Conservation (phyloP, 106 monocot genomes). For the Xerophyta viscosa region DNA sequence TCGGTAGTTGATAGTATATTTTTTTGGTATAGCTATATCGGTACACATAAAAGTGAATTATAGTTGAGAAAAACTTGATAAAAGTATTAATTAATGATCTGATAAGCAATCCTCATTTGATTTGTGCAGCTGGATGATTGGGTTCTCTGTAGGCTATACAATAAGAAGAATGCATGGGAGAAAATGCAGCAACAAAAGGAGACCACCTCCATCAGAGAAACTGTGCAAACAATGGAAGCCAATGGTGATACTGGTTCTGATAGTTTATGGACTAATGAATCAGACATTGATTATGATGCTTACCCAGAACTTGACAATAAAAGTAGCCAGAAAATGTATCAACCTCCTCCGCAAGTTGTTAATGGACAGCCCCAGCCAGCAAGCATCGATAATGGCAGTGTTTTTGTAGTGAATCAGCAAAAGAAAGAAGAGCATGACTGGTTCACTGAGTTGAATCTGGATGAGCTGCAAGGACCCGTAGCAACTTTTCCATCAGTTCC, state of each 20-base stretch:
- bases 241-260: conserved; percentile 33
- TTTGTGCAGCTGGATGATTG: conserved; percentile 30
- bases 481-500: conserved; percentile 9
- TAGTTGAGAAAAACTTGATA: too few species aligned
- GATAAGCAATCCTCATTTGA: background rate
- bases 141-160: conserved; percentile 36
- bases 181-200: conserved; percentile 10
- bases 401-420: conserved; percentile 3
- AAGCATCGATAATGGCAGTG: background rate
- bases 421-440: conserved; percentile 25
- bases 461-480: conserved; percentile 27
- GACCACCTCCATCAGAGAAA: conserved; percentile 7
- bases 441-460: conserved; percentile 37
- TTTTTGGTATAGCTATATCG: too few species aligned
- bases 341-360: background rate
- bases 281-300: conserved; percentile 39
- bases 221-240: conserved; percentile 12
- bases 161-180: conserved; percentile 40
- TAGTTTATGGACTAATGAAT: conserved; percentile 47
- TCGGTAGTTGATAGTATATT: too few species aligned
- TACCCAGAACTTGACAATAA: conserved; percentile 15
- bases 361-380: too few species aligned
- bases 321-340: background rate
- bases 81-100: too few species aligned
- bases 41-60: too few species aligned